phyloP scores from a whole-genome alignment of 1,139 yeast species.

The Hyphopichia buzzinii region DNA sequence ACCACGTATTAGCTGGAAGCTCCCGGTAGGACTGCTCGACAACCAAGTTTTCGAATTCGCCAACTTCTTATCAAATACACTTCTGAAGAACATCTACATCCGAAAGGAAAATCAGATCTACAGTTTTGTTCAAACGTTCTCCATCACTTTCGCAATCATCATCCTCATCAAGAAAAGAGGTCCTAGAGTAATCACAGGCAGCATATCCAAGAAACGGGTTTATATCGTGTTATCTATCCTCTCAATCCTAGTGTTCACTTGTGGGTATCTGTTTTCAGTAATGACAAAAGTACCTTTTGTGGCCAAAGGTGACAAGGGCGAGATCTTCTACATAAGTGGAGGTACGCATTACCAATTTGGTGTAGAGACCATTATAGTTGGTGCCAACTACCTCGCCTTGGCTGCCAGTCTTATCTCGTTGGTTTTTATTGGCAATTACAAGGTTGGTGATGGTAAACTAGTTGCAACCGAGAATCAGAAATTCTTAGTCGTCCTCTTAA shows the following conservation, averaged over 20 bases:
- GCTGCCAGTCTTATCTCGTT: conserved; percentile 38
- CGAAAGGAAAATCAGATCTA: conserved; percentile 38
- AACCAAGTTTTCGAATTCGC: conserved; percentile 50
- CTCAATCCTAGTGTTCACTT: conserved; percentile 42
- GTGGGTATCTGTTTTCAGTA: conserved; percentile 65
- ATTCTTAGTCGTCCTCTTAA: conserved; percentile 16
- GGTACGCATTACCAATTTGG: conserved; percentile 71
- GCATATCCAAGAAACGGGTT: conserved; percentile 28
- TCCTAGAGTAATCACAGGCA: conserved; percentile 28
- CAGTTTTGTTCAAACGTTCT: conserved; percentile 47
- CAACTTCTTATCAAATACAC: conserved; percentile 45
- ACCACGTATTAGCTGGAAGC: conserved; percentile 29
- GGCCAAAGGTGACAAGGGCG: conserved; percentile 48
- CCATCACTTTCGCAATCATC: conserved; percentile 43
- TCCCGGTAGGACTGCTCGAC: conserved; percentile 24
- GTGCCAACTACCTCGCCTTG: conserved; percentile 45
- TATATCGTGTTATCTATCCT: conserved; percentile 39
- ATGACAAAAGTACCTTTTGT: conserved; percentile 62
- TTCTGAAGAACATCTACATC: conserved; percentile 42
- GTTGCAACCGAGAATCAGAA: conserved; percentile 18
- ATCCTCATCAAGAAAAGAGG: conserved; percentile 50
- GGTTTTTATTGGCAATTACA: conserved; percentile 34
- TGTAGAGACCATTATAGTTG: conserved; percentile 54
- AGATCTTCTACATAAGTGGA: conserved; percentile 57
- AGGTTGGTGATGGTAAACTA: conserved; percentile 17